Evolutionary conservation across 176 grass and related monocot species (phyloP).

Genomic region (Carex pumila): DNA sequence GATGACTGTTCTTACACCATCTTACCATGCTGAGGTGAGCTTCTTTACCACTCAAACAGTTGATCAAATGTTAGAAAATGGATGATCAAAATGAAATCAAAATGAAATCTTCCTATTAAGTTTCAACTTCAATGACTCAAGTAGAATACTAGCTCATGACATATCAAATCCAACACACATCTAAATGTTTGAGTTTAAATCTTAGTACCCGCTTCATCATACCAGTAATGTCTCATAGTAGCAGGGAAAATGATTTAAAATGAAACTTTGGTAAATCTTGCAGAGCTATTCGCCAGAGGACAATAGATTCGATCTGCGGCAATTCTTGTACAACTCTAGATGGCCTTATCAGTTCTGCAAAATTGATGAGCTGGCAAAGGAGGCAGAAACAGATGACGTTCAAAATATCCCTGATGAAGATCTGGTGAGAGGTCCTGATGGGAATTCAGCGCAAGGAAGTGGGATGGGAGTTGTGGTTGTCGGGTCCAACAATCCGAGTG

Average conservation of each 20-base stretch:
- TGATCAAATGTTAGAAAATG: background rate
- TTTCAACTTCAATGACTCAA: background rate
- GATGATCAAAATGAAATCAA: background rate
- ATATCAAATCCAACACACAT: background rate
- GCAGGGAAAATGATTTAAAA: background rate
- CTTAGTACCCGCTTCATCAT: background rate
- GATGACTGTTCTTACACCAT: conserved; percentile 96
- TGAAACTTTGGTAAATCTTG: conserved; percentile 10
- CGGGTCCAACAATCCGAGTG: conserved; percentile 61
- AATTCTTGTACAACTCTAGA: conserved; percentile 85
- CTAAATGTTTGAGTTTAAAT: background rate
- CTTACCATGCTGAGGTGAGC: conserved; percentile 86
- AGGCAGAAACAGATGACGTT: conserved; percentile 36
- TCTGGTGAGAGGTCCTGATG: background rate
- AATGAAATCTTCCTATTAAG: background rate
- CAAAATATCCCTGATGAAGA: conserved; percentile 9
- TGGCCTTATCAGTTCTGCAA: conserved; percentile 89
- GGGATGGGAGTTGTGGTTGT: conserved; percentile 68
- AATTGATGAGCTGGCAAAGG: conserved; percentile 71
- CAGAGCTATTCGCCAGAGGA: conserved; percentile 99
- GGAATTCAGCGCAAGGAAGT: conserved; percentile 28
- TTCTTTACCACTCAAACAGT: background rate
- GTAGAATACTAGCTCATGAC: background rate
- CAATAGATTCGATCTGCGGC: conserved; percentile 86
- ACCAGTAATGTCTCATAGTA: background rate